Percentiles rank a stretch among this genome's conserved stretches.
Conservation (phyloP, 225 moss, liverwort and hornwort genomes). For the Anthoceros angustus region DNA sequence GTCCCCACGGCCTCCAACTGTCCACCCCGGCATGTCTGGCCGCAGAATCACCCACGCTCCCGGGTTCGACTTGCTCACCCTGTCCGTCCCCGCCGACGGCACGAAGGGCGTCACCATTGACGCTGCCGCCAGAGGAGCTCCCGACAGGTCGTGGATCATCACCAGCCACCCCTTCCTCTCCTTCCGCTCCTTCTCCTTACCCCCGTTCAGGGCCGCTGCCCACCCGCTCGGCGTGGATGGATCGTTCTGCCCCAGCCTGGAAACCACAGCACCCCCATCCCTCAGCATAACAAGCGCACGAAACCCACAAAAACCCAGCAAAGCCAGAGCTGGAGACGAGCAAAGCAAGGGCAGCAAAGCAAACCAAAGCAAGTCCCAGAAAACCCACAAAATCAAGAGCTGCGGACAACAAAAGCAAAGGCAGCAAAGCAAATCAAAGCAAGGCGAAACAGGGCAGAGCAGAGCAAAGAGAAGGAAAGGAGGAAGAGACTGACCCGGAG, state of each 20-base stretch:
- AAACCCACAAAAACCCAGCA: too few relatives aligned
- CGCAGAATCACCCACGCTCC: constrained; percentile 77
- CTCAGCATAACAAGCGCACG: too few relatives aligned
- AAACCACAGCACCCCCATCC: neutral
- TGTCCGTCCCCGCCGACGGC: constrained; percentile 56
- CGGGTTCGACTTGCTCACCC: constrained; percentile 61
- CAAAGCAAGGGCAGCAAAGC: too few relatives aligned
- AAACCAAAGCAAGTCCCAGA: too few relatives aligned
- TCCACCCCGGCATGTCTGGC: constrained; percentile 39
- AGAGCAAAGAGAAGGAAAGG: neutral
- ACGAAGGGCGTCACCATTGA: constrained; percentile 86
- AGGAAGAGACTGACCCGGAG: constrained; percentile 26
- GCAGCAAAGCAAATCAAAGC: neutral
- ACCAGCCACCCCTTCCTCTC: constrained; percentile 67
- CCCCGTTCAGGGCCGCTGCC: constrained; percentile 23
- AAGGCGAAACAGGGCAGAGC: neutral
- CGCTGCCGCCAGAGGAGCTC: constrained; percentile 64
- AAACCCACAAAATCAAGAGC: neutral
- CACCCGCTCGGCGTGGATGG: constrained; percentile 32
- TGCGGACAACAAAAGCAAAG: neutral
- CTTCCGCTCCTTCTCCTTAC: constrained; percentile 30
- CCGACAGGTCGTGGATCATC: constrained; percentile 72
- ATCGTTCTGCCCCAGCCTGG: constrained; percentile 52
- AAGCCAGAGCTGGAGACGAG: too few relatives aligned
- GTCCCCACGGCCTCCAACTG: constrained; percentile 69